Conservation (phyloP, 768 basidiomycete genomes). For the Trametes punicea region DNA sequence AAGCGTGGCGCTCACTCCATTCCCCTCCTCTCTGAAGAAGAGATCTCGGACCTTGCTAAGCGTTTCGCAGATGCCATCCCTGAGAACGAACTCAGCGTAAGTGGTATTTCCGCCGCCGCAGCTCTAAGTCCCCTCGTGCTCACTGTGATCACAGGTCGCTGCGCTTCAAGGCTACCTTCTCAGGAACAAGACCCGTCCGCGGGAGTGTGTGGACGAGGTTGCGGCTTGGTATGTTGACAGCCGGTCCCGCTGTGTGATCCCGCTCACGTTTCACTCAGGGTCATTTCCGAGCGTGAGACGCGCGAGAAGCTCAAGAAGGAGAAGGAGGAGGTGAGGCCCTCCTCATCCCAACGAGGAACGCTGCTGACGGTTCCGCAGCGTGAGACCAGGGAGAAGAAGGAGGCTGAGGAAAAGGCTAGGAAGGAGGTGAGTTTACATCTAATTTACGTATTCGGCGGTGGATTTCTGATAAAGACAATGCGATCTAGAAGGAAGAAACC, state of each 20-base stretch:
- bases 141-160: conserved; percentile 54
- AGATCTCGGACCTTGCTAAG: conserved; percentile 76
- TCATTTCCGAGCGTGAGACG: conserved; percentile 77
- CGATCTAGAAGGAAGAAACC: conserved; percentile 39
- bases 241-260: background rate
- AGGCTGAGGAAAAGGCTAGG: conserved; percentile 62
- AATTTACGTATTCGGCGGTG: background rate
- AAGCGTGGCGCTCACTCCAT: conserved; percentile 68
- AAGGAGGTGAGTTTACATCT: conserved; percentile 39
- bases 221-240: conserved; percentile 53
- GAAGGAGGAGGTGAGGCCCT: conserved; percentile 48
- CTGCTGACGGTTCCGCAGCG: conserved; percentile 42
- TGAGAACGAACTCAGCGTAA: conserved; percentile 82
- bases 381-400: conserved; percentile 78
- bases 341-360: background rate
- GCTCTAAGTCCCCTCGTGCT: conserved; percentile 9
- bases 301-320: conserved; percentile 84
- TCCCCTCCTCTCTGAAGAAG: conserved; percentile 70
- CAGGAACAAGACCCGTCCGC: conserved; percentile 88
- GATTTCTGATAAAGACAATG: conserved; percentile 11
- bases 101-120: conserved; percentile 26
- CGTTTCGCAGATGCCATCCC: conserved; percentile 80
- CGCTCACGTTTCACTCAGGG: conserved; percentile 31
- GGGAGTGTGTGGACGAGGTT: conserved; percentile 80
- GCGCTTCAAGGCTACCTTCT: conserved; percentile 81